Evolutionary conservation across 2,329 filamentous ascomycete species (phyloP).

Genomic region (Chaetomium olivaceum): DNA sequence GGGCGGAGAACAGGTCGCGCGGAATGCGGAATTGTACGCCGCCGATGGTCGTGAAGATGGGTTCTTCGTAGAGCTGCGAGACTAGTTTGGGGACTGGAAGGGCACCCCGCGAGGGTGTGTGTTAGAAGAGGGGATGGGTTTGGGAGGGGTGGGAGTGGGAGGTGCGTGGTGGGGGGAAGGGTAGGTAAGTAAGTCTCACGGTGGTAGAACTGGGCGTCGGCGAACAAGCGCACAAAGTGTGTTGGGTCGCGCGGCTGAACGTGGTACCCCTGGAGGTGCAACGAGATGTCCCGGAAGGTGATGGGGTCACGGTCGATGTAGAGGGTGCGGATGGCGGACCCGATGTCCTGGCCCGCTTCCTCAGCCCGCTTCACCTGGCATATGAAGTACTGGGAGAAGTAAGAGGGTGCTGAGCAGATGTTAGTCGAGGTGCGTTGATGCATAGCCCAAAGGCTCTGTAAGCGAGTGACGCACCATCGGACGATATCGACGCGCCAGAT

Average conservation of each 20-base stretch:
- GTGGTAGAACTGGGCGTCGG: slow-evolving; percentile 93
- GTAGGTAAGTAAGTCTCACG: slow-evolving; percentile 49
- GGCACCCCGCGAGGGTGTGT: not conserved
- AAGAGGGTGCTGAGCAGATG: slow-evolving; percentile 72
- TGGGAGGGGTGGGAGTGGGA: not conserved
- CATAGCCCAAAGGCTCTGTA: not conserved
- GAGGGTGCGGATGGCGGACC: slow-evolving; percentile 66
- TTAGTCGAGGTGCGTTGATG: not conserved
- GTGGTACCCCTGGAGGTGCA: slow-evolving; percentile 91
- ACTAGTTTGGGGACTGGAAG: slow-evolving; percentile 77
- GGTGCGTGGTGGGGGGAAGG: too few relatives aligned
- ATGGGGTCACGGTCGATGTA: slow-evolving; percentile 93
- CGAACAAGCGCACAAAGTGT: slow-evolving; percentile 90
- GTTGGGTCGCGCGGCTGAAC: slow-evolving; percentile 76
- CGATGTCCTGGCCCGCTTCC: slow-evolving; percentile 56
- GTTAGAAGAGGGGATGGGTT: not conserved
- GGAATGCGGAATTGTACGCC: slow-evolving; percentile 86
- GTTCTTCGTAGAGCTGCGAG: slow-evolving; percentile 86
- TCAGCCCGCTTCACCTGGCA: slow-evolving; percentile 72
- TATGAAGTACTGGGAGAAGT: slow-evolving; percentile 92
- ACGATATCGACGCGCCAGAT: slow-evolving; percentile 71
- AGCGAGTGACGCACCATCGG: slow-evolving; percentile 59
- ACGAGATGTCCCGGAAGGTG: slow-evolving; percentile 85
- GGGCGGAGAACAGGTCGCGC: slow-evolving; percentile 77
- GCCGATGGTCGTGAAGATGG: slow-evolving; percentile 90